These are phyloP conservation scores for Pezicula radicicola DNA, from an alignment of 2,329 filamentous ascomycete genomes.

Conservation along the genomic window DNA sequence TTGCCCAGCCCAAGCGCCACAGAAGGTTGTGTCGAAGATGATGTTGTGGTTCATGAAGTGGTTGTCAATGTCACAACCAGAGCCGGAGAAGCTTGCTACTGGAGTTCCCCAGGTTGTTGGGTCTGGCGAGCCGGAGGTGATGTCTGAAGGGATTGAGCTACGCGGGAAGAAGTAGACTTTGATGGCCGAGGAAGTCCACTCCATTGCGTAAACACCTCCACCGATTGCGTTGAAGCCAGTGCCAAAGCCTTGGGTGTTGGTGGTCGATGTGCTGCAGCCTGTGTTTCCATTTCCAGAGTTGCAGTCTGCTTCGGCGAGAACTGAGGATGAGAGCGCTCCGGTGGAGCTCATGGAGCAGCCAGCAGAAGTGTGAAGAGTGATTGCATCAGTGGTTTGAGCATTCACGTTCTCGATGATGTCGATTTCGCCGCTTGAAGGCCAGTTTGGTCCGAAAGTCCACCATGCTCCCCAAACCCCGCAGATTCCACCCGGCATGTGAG, in stretches of 20 bases:
- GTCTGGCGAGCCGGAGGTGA: slow-evolving; percentile 56
- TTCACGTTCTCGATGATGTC: slow-evolving; percentile 81
- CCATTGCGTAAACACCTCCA: slow-evolving; percentile 71
- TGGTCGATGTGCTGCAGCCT: slow-evolving; percentile 58
- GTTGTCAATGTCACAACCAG: slow-evolving; percentile 66
- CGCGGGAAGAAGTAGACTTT: slow-evolving; percentile 81
- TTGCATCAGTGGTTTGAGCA: slow-evolving; percentile 50
- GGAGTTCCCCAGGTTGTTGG: slow-evolving; percentile 69
- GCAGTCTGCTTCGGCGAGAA: slow-evolving; percentile 52
- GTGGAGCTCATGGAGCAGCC: slow-evolving; percentile 55
- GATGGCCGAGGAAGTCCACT: slow-evolving; percentile 74
- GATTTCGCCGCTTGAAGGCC: slow-evolving; percentile 71
- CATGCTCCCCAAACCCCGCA: slow-evolving; percentile 62
- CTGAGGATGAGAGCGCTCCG: slow-evolving; percentile 42
- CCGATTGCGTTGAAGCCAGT: slow-evolving; percentile 66
- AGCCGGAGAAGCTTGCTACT: slow-evolving; percentile 64
- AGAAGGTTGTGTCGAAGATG: slow-evolving; percentile 81
- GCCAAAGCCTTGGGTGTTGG: slow-evolving; percentile 56
- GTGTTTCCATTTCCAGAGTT: slow-evolving; percentile 42
- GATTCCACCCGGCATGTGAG: slow-evolving; percentile 53
- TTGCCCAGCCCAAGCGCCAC: slow-evolving; percentile 79
- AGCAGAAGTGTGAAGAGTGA: slow-evolving; percentile 65
- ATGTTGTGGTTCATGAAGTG: slow-evolving; percentile 74
- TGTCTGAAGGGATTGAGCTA: slow-evolving; percentile 58
- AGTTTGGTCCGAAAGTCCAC: slow-evolving; percentile 56